A percentile compares a stretch with the other conserved stretches of the same genome.
These are phyloP conservation scores for Quercus ilex DNA, from an alignment of 306 rosid species.

Conservation along the genomic window DNA sequence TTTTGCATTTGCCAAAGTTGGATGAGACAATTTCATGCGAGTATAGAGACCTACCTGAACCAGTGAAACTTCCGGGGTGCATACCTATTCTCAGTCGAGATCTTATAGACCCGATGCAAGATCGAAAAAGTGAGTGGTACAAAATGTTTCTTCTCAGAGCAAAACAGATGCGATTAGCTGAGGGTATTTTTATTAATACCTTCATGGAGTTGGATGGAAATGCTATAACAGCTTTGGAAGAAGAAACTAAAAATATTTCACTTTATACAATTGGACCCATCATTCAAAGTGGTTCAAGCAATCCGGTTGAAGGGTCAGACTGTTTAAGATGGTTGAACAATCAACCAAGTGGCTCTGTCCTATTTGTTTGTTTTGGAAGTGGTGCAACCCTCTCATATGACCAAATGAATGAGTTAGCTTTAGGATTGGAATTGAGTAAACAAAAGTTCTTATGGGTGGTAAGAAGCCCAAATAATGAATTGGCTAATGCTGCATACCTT, in stretches of 20 bases:
- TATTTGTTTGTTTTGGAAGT: constrained; percentile 30
- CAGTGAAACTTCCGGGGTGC: constrained; percentile 25
- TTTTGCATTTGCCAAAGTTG: constrained; percentile 20
- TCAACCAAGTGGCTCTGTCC: constrained; percentile 21
- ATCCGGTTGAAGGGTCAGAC: neutral
- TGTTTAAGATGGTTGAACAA: constrained; percentile 26
- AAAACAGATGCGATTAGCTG: constrained; percentile 21
- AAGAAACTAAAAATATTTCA: neutral
- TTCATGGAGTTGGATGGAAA: constrained; percentile 26
- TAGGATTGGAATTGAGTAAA: constrained; percentile 24
- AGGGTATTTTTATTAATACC: constrained; percentile 31
- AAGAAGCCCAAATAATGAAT: constrained; percentile 10
- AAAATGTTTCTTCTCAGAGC: constrained; percentile 14
- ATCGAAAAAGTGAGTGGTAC: constrained; percentile 17
- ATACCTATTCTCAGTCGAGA: constrained; percentile 19
- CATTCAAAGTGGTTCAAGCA: constrained; percentile 12
- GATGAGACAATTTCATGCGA: constrained; percentile 25
- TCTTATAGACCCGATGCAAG: constrained; percentile 28
- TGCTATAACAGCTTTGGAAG: constrained; percentile 15
- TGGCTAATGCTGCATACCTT: constrained; percentile 14
- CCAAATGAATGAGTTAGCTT: constrained; percentile 27
- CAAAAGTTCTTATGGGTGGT: constrained; percentile 27
- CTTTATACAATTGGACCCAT: constrained; percentile 45
- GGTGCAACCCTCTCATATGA: constrained; percentile 32
- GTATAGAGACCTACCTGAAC: constrained; percentile 15